Evolutionary conservation across 352 stramenopile species (phyloP), one percentile per base, ranked within the genome.

Genomic region (Phytophthora macrochlamydospora): DNA sequence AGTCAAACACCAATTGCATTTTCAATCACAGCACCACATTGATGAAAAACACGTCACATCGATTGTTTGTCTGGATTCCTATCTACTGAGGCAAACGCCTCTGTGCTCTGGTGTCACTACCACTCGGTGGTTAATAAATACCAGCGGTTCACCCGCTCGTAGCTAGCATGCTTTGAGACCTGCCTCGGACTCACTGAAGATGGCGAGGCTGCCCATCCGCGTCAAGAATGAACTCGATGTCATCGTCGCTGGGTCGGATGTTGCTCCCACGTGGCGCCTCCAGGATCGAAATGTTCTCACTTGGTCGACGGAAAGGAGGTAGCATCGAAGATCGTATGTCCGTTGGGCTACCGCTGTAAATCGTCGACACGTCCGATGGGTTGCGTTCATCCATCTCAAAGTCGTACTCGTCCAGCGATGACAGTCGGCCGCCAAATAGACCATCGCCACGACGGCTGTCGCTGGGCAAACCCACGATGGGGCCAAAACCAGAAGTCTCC

Each of bases 331-430:
- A 55, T 32, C 38, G 37, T 12, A 30, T 55, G 8, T 73, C 73
- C 0, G 71, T 69, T 30, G 67, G 69, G 48, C 67, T 79, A 38
- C 67, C 57, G 49, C 66, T 82, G 55, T 71, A 79, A 6, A 68
- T 66, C 7, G 76, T 78, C 4, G 79, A 81, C 50, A 77, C 46
- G 53, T 87, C 72, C 3, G 75, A 77, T 24, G 68, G 57, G 44
- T 56, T 67, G 40, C 56, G 48, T 14, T 75, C 57, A n/a, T 51
- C 57, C 65, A 74, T 75, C 33, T 73, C 68, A 9, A 75, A 66
- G 48, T 88, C 80, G 60, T 87, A 90, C 61, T 93, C 84, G 54
- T 81, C 62, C 51, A 93, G 67, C n/a, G 80, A 87, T 44, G 82
- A 83, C 28, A 93, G 72, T n/a, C 76, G 68, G 44, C 80, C 64